Conservation (phyloP, 2,329 filamentous ascomycete genomes). For the Aspergillus sp. region DNA sequence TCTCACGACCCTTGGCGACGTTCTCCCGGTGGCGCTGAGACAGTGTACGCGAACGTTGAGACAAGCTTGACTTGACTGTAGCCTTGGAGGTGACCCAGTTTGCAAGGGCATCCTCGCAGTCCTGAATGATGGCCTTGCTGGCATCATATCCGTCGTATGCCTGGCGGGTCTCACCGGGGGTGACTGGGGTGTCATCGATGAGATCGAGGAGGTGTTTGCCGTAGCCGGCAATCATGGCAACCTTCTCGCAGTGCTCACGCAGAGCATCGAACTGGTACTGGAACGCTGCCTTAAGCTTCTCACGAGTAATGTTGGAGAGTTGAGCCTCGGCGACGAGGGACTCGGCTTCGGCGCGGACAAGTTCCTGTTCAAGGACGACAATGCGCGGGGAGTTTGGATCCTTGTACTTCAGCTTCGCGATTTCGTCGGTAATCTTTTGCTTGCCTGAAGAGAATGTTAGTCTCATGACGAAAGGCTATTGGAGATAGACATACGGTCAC, state of each 20-base stretch:
- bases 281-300: constrained; percentile 98
- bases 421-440: constrained; percentile 98
- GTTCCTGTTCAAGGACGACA: constrained; percentile 95
- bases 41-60: constrained; percentile 80
- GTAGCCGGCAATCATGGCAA: constrained; percentile 95
- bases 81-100: constrained; percentile 96
- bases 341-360: constrained; percentile 96
- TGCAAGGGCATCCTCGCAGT: constrained; percentile 94
- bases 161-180: constrained; percentile 90
- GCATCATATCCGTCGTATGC: constrained; percentile 98
- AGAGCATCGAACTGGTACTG: constrained; percentile 97
- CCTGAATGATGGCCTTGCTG: constrained; percentile 97
- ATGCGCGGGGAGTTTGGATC: constrained; percentile 98
- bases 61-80: constrained; percentile 82
- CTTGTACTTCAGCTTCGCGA: constrained; percentile 99
- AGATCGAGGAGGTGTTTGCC: constrained; percentile 98
- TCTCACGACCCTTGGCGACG: constrained; percentile 62
- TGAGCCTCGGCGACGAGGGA: constrained; percentile 98
- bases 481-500: constrained; percentile 67
- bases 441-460: constrained; percentile 62
- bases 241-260: constrained; percentile 95
- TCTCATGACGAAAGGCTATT: background rate
- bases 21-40: constrained; percentile 80
- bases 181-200: constrained; percentile 94
- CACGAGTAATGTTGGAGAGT: constrained; percentile 97